These are phyloP conservation scores for Ganoderma boninense DNA, from an alignment of 1,284 basidiomycete genomes.

Conservation along the genomic window DNA sequence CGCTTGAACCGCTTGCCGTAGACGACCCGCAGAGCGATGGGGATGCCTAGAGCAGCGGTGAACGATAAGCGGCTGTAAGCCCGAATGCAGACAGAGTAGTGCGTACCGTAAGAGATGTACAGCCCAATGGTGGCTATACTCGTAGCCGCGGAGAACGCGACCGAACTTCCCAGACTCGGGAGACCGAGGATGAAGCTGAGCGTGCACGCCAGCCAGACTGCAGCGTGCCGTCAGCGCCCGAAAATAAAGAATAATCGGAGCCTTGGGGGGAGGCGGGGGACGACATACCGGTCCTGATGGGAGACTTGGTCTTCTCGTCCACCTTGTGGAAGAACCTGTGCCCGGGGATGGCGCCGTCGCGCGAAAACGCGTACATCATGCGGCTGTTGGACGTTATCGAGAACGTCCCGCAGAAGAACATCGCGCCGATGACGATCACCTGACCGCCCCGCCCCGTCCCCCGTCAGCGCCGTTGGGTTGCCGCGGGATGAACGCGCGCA, in stretches of 20 bases:
- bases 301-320: conserved; percentile 62
- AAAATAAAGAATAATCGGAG: background rate
- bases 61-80: background rate
- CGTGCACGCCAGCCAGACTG: conserved; percentile 81
- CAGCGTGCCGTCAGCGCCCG: background rate
- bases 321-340: conserved; percentile 74
- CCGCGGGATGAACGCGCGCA: no score
- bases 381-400: conserved; percentile 80
- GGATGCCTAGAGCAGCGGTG: conserved; percentile 55
- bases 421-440: conserved; percentile 74
- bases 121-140: conserved; percentile 81
- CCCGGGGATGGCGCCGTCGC: conserved; percentile 76
- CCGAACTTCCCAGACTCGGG: conserved; percentile 73
- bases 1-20: conserved; percentile 66
- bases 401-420: conserved; percentile 81
- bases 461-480: no score
- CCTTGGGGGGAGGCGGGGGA: background rate
- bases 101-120: conserved; percentile 75
- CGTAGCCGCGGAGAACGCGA: conserved; percentile 80
- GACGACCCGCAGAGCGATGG: conserved; percentile 70
- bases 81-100: background rate
- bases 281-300: conserved; percentile 69
- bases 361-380: conserved; percentile 82
- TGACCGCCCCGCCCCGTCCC: conserved; percentile 27
- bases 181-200: conserved; percentile 79